Evolutionary conservation across 495 filamentous ascomycete species (phyloP).

Genomic region (Penicillium chermesinum): DNA sequence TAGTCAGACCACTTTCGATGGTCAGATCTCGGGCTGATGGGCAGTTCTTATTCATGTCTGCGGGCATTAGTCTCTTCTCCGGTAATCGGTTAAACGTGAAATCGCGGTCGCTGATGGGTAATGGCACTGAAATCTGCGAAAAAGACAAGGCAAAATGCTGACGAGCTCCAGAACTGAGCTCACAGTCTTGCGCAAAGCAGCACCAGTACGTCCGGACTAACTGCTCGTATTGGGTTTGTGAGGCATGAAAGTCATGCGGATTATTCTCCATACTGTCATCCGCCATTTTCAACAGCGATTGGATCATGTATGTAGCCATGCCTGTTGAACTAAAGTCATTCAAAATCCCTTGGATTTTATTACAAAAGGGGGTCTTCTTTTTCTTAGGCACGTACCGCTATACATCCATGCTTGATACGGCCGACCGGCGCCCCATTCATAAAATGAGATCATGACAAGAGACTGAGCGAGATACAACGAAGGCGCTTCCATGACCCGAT

Average conservation of each 20-base stretch:
- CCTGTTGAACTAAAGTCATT: slow-evolving; percentile 19
- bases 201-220: slow-evolving; percentile 44
- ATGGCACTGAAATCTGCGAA: slow-evolving; percentile 38
- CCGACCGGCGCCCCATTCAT: slow-evolving; percentile 42
- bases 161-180: slow-evolving; percentile 40
- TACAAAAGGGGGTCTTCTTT: too few relatives aligned
- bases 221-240: slow-evolving; percentile 40
- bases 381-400: slow-evolving; percentile 25
- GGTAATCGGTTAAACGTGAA: slow-evolving; percentile 33
- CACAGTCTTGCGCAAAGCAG: slow-evolving; percentile 43
- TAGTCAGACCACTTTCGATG: slow-evolving; percentile 36
- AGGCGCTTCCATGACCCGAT: slow-evolving; percentile 35
- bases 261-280: slow-evolving; percentile 42
- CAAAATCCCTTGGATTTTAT: too few relatives aligned
- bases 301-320: slow-evolving; percentile 46
- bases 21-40: slow-evolving; percentile 18
- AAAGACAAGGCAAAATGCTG: slow-evolving; percentile 43
- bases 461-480: slow-evolving; percentile 41
- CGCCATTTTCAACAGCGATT: slow-evolving; percentile 40
- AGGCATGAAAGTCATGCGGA: slow-evolving; percentile 36
- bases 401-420: slow-evolving; percentile 47
- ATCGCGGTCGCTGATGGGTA: slow-evolving; percentile 40
- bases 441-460: slow-evolving; percentile 39
- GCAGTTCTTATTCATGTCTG: slow-evolving; percentile 27
- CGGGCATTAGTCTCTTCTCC: slow-evolving; percentile 31